A percentile compares a stretch with the other conserved stretches of the same genome.
These are phyloP conservation scores for Myrica gale DNA, from an alignment of 306 rosid species.

Conservation along the genomic window DNA sequence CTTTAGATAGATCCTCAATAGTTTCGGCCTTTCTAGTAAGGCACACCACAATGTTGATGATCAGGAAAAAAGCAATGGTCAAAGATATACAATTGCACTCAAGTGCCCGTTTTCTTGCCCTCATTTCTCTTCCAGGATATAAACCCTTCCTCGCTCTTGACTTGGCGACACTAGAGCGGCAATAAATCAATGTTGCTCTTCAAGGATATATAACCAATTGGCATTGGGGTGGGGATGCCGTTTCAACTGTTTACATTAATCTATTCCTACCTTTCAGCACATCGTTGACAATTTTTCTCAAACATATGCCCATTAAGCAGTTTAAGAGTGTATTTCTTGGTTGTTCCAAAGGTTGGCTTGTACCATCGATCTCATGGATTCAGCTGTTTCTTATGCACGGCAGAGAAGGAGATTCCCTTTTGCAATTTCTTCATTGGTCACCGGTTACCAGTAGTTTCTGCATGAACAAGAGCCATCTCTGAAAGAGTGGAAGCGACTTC, in stretches of 20 bases:
- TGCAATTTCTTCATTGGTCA: background rate
- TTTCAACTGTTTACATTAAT: background rate
- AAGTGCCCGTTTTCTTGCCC: background rate
- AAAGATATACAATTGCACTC: background rate
- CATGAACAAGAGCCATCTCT: slow-evolving; percentile 70
- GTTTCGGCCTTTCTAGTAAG: background rate
- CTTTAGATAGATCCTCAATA: background rate
- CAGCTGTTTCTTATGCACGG: background rate
- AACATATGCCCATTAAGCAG: too few species aligned
- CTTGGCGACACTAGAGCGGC: background rate
- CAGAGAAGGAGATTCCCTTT: background rate
- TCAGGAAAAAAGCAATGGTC: background rate
- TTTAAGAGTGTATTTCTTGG: background rate
- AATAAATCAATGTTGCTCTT: background rate
- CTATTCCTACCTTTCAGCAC: background rate
- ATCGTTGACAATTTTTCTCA: background rate
- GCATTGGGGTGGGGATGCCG: background rate
- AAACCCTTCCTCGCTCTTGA: background rate
- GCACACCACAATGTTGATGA: background rate
- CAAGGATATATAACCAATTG: background rate
- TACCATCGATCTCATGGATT: background rate
- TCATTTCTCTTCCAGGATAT: background rate
- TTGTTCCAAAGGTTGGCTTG: background rate
- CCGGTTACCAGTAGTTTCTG: slow-evolving; percentile 67
- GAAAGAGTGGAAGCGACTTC: slow-evolving; percentile 85